phyloP scores from a whole-genome alignment of 495 filamentous ascomycete species.

The Chaetomium cochliodes region DNA sequence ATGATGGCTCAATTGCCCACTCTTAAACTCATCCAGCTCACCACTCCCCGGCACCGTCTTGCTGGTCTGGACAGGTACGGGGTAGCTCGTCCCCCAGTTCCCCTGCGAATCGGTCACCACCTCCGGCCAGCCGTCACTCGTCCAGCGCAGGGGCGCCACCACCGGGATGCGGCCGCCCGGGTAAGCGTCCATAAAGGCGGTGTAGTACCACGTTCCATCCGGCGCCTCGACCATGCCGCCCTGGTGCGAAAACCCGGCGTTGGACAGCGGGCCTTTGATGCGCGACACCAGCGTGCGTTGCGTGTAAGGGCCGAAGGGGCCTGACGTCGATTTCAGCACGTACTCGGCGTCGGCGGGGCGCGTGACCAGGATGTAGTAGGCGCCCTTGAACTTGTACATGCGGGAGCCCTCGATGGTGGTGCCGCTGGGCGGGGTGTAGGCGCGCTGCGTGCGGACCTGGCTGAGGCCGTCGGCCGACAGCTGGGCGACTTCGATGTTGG shows the following conservation, averaged over 20 bases:
- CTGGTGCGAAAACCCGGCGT: constrained; percentile 52
- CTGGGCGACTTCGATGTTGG: constrained; percentile 50
- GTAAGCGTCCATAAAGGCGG: constrained; percentile 56
- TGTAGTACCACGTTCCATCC: constrained; percentile 57
- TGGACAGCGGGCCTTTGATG: constrained; percentile 43
- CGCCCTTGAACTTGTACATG: constrained; percentile 56
- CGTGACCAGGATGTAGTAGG: constrained; percentile 55
- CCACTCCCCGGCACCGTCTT: constrained; percentile 31
- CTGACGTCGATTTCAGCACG: constrained; percentile 47
- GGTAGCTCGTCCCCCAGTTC: constrained; percentile 48
- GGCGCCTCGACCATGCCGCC: constrained; percentile 56
- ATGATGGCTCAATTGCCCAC: constrained; percentile 36
- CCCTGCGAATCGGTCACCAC: constrained; percentile 40
- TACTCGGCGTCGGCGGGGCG: constrained; percentile 46
- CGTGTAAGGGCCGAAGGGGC: constrained; percentile 48
- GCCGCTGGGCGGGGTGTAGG: constrained; percentile 40
- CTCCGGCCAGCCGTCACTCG: constrained; percentile 50
- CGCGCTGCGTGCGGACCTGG: constrained; percentile 39
- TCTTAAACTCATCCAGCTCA: constrained; percentile 44
- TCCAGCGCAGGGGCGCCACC: constrained; percentile 54
- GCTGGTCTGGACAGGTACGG: constrained; percentile 39
- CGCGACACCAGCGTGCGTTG: constrained; percentile 38
- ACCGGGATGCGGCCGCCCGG: constrained; percentile 59
- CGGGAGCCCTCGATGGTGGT: constrained; percentile 54
- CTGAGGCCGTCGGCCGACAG: constrained; percentile 48